Percentiles rank a stretch among this genome's conserved stretches.
phyloP scores from a whole-genome alignment of 805 yeast species.

The Lachancea meyersii region DNA sequence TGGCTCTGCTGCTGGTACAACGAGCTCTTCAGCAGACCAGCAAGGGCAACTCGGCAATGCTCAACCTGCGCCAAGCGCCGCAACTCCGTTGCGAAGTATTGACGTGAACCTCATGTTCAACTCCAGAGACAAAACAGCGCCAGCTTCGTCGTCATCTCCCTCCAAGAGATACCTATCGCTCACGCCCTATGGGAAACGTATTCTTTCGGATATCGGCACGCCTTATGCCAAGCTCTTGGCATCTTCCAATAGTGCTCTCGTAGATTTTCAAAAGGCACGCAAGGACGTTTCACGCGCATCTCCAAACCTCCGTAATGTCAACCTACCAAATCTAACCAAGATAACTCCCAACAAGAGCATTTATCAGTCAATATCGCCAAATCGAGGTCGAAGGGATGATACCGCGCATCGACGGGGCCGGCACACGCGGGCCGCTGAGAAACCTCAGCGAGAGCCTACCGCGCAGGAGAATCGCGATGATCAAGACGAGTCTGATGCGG shows the following conservation, averaged over 20 bases:
- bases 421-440: neutral
- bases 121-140: slow-evolving; percentile 15
- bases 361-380: neutral
- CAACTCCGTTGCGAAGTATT: slow-evolving; percentile 29
- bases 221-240: slow-evolving; percentile 24
- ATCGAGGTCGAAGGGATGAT: neutral
- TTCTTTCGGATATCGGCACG: slow-evolving; percentile 30
- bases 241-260: slow-evolving; percentile 30
- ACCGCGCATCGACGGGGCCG: neutral
- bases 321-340: neutral
- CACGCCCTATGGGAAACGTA: slow-evolving; percentile 31
- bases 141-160: slow-evolving; percentile 24
- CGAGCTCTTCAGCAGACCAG: slow-evolving; percentile 1
- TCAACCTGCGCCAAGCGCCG: slow-evolving; percentile 8
- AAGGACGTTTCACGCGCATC: slow-evolving; percentile 15
- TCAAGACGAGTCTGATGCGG: slow-evolving; percentile 9
- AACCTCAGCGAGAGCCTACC: neutral
- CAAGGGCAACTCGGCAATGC: slow-evolving; percentile 2
- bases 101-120: slow-evolving; percentile 32
- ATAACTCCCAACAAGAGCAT: neutral
- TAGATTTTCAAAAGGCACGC: slow-evolving; percentile 31
- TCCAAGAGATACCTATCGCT: slow-evolving; percentile 26
- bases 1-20: slow-evolving; percentile 10
- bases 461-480: slow-evolving; percentile 13
- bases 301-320: neutral